These are phyloP conservation scores for Aspergillus melleus DNA, from an alignment of 2,329 filamentous ascomycete genomes.

Conservation along the genomic window DNA sequence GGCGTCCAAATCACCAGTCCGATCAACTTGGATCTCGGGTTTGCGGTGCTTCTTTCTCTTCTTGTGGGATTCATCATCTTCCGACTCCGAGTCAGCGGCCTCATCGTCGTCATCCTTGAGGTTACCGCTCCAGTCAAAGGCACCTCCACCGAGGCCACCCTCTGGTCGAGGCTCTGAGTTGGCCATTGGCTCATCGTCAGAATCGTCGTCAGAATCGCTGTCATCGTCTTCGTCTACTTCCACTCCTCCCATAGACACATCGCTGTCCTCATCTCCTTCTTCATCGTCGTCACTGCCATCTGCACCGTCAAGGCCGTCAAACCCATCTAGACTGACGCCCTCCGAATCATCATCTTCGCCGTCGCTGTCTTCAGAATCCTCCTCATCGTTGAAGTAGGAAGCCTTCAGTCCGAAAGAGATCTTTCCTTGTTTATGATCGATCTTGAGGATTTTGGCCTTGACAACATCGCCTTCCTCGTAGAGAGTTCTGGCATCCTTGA, in stretches of 20 bases:
- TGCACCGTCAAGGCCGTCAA: conserved; percentile 33
- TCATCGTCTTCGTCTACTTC: conserved; percentile 45
- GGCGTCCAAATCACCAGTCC: conserved; percentile 85
- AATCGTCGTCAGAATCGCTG: conserved; percentile 49
- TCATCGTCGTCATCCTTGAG: conserved; percentile 55
- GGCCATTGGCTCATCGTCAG: conserved; percentile 45
- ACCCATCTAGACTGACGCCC: conserved; percentile 31
- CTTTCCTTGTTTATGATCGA: conserved; percentile 72
- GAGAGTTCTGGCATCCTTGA: conserved; percentile 82
- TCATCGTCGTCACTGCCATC: conserved; percentile 30
- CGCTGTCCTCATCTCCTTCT: conserved; percentile 21
- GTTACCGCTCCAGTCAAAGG: conserved; percentile 85
- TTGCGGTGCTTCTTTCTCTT: conserved; percentile 77
- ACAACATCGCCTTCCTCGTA: conserved; percentile 91
- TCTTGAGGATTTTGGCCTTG: conserved; percentile 81
- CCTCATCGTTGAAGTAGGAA: conserved; percentile 71
- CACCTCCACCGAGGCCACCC: conserved; percentile 66
- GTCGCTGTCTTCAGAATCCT: conserved; percentile 44
- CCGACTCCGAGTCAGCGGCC: conserved; percentile 52
- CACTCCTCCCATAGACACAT: conserved; percentile 43
- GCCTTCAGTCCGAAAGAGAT: conserved; percentile 92
- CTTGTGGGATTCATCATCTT: conserved; percentile 43
- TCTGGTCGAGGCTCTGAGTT: conserved; percentile 23
- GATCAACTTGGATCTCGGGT: conserved; percentile 78
- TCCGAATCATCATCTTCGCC: conserved; percentile 47